phyloP scores from a whole-genome alignment of 345 rosid species.

The Eucalyptus polyanthemos region DNA sequence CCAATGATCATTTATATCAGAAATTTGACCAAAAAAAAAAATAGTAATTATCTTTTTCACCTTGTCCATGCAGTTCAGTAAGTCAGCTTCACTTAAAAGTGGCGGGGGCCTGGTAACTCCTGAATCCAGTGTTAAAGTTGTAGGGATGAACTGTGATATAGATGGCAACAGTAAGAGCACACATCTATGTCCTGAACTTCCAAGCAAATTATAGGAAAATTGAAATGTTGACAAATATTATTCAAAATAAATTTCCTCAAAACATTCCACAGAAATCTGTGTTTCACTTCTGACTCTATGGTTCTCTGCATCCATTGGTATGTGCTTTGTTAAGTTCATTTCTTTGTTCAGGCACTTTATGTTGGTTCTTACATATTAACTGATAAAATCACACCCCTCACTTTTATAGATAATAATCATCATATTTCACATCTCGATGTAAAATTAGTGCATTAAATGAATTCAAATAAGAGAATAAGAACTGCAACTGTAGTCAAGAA shows the following conservation, averaged over 20 bases:
- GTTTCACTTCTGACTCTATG: background rate
- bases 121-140: slow-evolving; percentile 73
- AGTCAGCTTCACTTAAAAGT: slow-evolving; percentile 84
- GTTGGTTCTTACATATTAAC: background rate
- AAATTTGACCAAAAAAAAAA: background rate
- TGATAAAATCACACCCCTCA: background rate
- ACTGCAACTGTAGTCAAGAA: background rate
- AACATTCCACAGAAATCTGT: background rate
- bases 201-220: background rate
- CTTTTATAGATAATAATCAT: background rate
- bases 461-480: background rate
- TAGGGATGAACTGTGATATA: slow-evolving; percentile 67
- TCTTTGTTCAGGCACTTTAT: background rate
- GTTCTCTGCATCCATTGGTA: background rate
- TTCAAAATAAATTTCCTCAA: background rate
- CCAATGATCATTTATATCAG: background rate
- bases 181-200: background rate
- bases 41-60: slow-evolving; percentile 18
- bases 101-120: slow-evolving; percentile 92
- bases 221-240: background rate
- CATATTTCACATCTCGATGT: background rate
- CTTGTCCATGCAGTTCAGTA: slow-evolving; percentile 95
- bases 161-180: background rate
- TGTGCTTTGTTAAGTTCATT: background rate
- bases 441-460: background rate